Percentiles rank a stretch among this genome's conserved stretches.
These are phyloP conservation scores for Triangularia setosa DNA, from an alignment of 2,329 filamentous ascomycete genomes.

Conservation along the genomic window DNA sequence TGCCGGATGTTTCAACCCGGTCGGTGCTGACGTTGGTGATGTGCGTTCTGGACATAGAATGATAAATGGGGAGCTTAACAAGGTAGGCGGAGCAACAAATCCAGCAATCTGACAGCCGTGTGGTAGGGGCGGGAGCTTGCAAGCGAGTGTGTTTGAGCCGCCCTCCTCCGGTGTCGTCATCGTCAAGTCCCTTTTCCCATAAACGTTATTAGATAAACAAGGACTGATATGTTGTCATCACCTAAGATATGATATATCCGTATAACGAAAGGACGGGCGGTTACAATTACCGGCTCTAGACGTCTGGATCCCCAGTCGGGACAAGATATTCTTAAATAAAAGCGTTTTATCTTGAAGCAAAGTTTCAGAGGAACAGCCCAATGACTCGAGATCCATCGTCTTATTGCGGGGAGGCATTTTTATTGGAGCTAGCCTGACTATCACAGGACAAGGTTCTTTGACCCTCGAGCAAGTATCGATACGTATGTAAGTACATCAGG, in stretches of 20 bases:
- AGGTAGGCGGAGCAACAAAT: neutral
- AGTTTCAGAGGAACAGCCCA: neutral
- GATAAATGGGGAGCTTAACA: neutral
- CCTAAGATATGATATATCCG: neutral
- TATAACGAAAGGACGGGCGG: neutral
- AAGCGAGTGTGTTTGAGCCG: neutral
- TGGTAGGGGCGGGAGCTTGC: conserved; percentile 8
- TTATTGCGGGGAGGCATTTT: neutral
- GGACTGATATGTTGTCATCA: neutral
- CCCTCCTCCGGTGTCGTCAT: neutral
- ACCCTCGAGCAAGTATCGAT: neutral
- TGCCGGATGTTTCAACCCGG: conserved; percentile 19
- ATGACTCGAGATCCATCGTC: neutral
- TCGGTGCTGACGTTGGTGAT: neutral
- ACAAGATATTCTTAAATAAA: neutral
- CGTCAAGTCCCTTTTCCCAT: neutral
- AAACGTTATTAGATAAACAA: neutral
- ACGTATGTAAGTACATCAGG: neutral
- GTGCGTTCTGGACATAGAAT: neutral
- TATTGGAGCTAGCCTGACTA: neutral
- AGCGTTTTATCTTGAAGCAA: neutral
- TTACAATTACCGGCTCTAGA: neutral
- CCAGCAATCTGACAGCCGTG: neutral
- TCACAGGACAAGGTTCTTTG: neutral
- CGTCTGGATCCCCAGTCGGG: neutral